Percentiles rank a stretch among this genome's conserved stretches.
Conservation (phyloP, 371 early-diverging fungal genomes). For the Apophysomyces sp. region DNA sequence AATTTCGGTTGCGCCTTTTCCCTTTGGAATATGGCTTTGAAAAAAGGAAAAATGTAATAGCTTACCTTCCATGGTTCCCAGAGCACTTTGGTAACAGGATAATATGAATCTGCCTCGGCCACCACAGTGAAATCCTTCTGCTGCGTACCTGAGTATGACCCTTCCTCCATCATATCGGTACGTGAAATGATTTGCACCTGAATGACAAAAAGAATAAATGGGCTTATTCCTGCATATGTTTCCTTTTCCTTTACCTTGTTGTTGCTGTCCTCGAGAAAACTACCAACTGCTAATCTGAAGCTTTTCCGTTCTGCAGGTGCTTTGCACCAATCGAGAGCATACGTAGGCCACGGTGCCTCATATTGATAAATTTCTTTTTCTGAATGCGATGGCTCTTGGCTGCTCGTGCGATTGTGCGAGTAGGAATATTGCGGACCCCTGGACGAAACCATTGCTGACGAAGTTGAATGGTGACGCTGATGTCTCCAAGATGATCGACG, state of each 20-base stretch:
- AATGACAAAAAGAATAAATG: conserved; percentile 7
- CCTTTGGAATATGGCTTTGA: neutral
- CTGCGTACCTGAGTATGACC: conserved; percentile 19
- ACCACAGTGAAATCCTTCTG: conserved; percentile 62
- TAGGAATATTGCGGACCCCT: conserved; percentile 8
- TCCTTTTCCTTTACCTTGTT: conserved; percentile 64
- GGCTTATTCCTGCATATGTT: conserved; percentile 11
- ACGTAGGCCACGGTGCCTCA: conserved; percentile 80
- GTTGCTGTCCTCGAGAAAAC: conserved; percentile 68
- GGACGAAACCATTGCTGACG: neutral
- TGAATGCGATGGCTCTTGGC: neutral
- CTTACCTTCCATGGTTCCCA: conserved; percentile 78
- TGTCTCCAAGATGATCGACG: neutral
- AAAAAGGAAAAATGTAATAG: neutral
- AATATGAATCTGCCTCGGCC: conserved; percentile 72
- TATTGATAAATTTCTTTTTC: conserved; percentile 75
- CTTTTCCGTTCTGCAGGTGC: conserved; percentile 50
- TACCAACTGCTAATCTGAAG: conserved; percentile 76
- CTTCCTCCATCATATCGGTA: conserved; percentile 32
- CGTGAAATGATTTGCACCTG: conserved; percentile 39
- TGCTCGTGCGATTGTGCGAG: neutral
- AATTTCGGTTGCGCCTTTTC: neutral
- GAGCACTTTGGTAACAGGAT: conserved; percentile 81
- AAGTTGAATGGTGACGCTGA: neutral
- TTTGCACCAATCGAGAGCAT: conserved; percentile 81